phyloP scores from a whole-genome alignment of 1,284 basidiomycete species.

The Fomitiporia mediterranea region DNA sequence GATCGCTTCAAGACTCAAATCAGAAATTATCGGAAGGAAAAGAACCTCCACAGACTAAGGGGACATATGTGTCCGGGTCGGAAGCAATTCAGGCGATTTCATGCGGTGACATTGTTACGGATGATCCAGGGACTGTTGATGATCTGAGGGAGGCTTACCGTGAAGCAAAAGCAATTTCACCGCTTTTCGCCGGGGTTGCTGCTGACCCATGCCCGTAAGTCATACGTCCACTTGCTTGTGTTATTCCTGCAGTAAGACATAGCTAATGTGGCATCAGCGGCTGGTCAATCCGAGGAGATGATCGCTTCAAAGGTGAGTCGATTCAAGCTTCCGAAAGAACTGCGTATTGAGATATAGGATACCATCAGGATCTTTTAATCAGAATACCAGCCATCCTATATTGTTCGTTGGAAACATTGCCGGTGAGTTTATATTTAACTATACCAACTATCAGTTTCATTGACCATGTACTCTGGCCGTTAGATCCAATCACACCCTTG shows the following conservation, averaged over 20 bases:
- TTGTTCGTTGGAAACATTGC: slow-evolving; percentile 23
- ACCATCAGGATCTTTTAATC: not conserved
- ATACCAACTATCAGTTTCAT: slow-evolving; percentile 6
- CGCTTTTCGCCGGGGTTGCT: slow-evolving; percentile 19
- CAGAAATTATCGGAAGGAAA: not conserved
- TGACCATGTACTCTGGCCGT: not conserved
- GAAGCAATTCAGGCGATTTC: slow-evolving; percentile 18
- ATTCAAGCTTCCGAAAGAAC: not conserved
- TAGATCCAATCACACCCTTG: slow-evolving; percentile 24
- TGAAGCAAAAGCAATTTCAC: slow-evolving; percentile 13
- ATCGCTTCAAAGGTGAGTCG: slow-evolving; percentile 4
- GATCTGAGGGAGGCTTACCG: slow-evolving; percentile 7
- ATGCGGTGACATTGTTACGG: slow-evolving; percentile 20
- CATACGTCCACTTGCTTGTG: not conserved
- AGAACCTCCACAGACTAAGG: not conserved
- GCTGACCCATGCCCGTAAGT: slow-evolving; percentile 7
- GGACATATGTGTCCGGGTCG: not conserved
- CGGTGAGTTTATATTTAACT: slow-evolving; percentile 12
- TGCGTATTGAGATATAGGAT: not conserved
- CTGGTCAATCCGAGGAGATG: slow-evolving; percentile 19
- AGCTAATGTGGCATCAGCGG: slow-evolving; percentile 13
- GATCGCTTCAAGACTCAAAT: not conserved
- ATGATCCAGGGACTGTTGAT: not conserved
- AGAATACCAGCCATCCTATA: slow-evolving; percentile 23
- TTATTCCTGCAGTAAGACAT: not conserved